phyloP scores from a whole-genome alignment of 2,329 filamentous ascomycete genomes.

The Talaromyces sp. region DNA sequence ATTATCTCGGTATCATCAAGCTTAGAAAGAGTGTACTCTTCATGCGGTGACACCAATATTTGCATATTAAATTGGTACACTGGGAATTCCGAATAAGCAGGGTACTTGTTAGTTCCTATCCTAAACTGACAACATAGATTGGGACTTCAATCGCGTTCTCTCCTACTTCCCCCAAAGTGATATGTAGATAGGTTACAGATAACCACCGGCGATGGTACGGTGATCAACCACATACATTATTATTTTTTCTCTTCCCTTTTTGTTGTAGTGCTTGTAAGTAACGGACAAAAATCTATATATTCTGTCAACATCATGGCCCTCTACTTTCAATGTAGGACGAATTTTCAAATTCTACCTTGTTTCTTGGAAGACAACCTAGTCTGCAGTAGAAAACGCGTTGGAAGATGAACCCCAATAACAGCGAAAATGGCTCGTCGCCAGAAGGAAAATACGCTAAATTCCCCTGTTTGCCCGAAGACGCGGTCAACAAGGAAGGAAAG shows the following conservation, averaged over 20 bases:
- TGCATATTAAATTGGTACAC: background rate
- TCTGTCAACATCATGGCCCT: background rate
- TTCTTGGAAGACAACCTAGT: background rate
- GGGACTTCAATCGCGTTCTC: background rate
- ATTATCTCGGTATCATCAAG: too few relatives aligned
- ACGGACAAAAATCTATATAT: background rate
- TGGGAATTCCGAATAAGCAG: background rate
- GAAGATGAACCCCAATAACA: background rate
- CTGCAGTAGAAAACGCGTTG: background rate
- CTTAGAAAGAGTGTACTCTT: background rate
- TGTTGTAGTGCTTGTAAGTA: background rate
- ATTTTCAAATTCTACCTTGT: background rate
- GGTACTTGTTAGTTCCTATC: background rate
- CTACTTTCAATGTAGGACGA: background rate
- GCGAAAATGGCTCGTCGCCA: background rate
- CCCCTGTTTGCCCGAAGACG: too few relatives aligned
- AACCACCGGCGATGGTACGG: background rate
- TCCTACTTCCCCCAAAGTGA: background rate
- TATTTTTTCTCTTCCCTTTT: background rate
- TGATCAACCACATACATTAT: background rate
- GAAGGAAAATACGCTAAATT: background rate
- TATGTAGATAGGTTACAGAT: background rate
- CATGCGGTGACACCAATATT: background rate
- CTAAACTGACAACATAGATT: too few relatives aligned
- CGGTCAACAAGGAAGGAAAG: too few relatives aligned